Evolutionary conservation across 345 rosid species (phyloP).

Genomic region (Draba incana): DNA sequence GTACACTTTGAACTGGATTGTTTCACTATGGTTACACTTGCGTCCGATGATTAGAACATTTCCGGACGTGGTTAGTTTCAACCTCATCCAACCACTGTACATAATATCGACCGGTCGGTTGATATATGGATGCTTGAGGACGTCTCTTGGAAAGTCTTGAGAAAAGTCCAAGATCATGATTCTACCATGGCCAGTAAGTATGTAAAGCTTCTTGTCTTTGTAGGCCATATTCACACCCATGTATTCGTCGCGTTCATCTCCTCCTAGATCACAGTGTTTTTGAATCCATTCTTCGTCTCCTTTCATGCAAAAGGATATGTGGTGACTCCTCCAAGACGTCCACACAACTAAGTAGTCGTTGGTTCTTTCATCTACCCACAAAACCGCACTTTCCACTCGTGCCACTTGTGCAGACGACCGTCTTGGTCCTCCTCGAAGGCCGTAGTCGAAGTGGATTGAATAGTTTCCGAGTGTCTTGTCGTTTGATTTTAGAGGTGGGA

Average conservation of each 20-base stretch:
- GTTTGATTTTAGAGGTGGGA: not conserved
- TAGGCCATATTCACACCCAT: not conserved
- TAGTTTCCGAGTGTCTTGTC: no score
- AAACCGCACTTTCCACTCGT: not conserved
- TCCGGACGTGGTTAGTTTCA: conserved; percentile 1
- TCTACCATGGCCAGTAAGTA: not conserved
- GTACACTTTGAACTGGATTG: not conserved
- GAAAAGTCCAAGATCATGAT: conserved; percentile 3
- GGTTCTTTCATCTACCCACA: conserved; percentile 4
- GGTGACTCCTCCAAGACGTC: no score
- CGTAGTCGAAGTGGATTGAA: no score
- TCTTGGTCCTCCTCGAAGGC: no score
- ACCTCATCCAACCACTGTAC: no score
- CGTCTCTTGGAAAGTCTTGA: not conserved
- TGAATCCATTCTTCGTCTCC: not conserved
- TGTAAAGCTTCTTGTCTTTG: conserved; percentile 1
- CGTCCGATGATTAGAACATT: not conserved
- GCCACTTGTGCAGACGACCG: no score
- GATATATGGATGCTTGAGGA: not conserved
- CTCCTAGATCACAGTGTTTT: not conserved
- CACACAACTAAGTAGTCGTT: conserved; percentile 7
- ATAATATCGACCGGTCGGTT: no score
- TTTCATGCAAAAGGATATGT: not conserved
- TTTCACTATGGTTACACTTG: not conserved
- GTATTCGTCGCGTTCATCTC: no score